These are phyloP conservation scores for Insectozyma bohioensis DNA, from an alignment of 1,139 yeast species.

Conservation along the genomic window DNA sequence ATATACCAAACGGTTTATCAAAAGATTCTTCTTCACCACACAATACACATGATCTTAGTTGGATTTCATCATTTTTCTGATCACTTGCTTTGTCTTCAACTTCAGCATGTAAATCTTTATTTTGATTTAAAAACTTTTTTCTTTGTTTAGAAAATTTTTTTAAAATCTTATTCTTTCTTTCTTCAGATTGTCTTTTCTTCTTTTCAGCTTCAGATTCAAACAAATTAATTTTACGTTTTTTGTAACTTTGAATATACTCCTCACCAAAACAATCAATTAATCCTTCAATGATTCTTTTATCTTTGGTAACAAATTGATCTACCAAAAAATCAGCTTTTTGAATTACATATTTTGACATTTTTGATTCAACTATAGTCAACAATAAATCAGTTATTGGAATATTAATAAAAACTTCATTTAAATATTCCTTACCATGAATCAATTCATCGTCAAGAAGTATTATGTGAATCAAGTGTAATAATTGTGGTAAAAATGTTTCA, in stretches of 20 bases:
- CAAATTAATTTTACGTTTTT: constrained; percentile 24
- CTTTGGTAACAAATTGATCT: constrained; percentile 48
- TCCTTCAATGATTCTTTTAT: constrained; percentile 48
- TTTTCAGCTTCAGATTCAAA: constrained; percentile 44
- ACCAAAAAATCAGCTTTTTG: constrained; percentile 58
- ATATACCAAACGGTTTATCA: constrained; percentile 53
- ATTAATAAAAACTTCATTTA: constrained; percentile 47
- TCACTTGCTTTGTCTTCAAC: constrained; percentile 13
- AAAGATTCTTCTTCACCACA: constrained; percentile 60
- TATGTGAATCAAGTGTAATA: constrained; percentile 70
- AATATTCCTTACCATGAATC: constrained; percentile 34
- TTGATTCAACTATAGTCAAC: constrained; percentile 49
- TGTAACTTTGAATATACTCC: constrained; percentile 45
- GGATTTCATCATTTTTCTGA: constrained; percentile 5
- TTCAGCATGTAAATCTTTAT: constrained; percentile 20
- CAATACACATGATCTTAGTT: constrained; percentile 51
- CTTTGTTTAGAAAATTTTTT: constrained; percentile 44
- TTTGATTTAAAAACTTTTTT: constrained; percentile 35
- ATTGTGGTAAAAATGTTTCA: constrained; percentile 53
- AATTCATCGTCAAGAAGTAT: constrained; percentile 55
- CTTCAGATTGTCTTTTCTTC: constrained; percentile 39
- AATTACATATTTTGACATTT: constrained; percentile 48
- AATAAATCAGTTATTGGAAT: constrained; percentile 59
- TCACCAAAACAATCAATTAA: constrained; percentile 59
- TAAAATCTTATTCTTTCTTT: constrained; percentile 39